phyloP scores from a whole-genome alignment of 768 basidiomycete species.

The Lactarius psammicola region DNA sequence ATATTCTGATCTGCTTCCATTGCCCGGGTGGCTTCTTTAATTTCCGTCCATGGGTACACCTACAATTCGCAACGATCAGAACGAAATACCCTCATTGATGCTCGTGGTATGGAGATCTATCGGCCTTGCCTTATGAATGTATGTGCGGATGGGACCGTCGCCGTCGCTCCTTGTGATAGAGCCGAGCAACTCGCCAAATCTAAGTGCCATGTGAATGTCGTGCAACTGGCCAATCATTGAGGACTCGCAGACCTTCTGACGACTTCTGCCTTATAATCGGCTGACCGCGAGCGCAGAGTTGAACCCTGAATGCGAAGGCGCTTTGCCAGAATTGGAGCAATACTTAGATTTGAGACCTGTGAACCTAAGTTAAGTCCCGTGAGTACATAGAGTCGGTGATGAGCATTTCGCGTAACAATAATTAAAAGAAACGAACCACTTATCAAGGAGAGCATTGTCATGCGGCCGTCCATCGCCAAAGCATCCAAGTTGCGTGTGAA shows the following conservation, averaged over 20 bases:
- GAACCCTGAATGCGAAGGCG: constrained; percentile 87
- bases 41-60: constrained; percentile 80
- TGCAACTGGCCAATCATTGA: constrained; percentile 3
- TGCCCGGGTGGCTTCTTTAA: constrained; percentile 76
- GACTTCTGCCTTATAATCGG: constrained; percentile 75
- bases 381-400: constrained; percentile 30
- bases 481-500: constrained; percentile 71
- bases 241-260: constrained; percentile 48
- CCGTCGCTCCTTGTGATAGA: constrained; percentile 59
- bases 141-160: constrained; percentile 61
- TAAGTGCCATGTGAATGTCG: constrained; percentile 39
- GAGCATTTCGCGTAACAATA: constrained; percentile 5
- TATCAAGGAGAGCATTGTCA: constrained; percentile 64
- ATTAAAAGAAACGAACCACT: constrained; percentile 50
- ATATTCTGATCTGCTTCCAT: constrained; percentile 75
- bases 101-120: background rate
- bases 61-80: constrained; percentile 33
- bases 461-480: constrained; percentile 68
- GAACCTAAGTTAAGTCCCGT: constrained; percentile 42
- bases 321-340: constrained; percentile 74
- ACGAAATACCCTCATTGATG: background rate
- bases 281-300: constrained; percentile 72
- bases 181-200: constrained; percentile 51
- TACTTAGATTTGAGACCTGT: constrained; percentile 50
- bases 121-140: constrained; percentile 68